Evolutionary conservation across 371 early-diverging fungal species (phyloP).

Genomic region (Chytridiales sp.): DNA sequence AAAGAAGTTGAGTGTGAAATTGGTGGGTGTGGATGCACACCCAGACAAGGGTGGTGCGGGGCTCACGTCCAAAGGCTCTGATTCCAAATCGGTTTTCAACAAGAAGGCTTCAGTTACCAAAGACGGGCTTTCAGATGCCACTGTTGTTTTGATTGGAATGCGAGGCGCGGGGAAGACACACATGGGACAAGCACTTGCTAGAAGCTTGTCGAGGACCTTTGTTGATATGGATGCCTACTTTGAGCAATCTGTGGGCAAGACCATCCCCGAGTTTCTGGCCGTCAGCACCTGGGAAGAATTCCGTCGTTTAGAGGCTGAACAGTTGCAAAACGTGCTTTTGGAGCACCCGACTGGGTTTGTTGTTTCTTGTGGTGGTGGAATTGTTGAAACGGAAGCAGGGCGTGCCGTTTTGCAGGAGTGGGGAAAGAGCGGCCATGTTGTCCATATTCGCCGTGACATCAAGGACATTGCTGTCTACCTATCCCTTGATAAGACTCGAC

Average conservation of each 20-base stretch:
- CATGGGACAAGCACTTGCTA: slow-evolving; percentile 75
- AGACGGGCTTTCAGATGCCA: slow-evolving; percentile 29
- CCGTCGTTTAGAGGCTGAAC: slow-evolving; percentile 70
- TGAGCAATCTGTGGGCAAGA: slow-evolving; percentile 62
- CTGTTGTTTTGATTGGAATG: slow-evolving; percentile 93
- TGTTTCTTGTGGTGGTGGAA: slow-evolving; percentile 94
- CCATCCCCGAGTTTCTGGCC: slow-evolving; percentile 77
- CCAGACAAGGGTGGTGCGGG: neutral
- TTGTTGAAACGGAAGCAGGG: slow-evolving; percentile 80
- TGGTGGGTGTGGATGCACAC: slow-evolving; percentile 64
- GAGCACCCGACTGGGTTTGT: slow-evolving; percentile 61
- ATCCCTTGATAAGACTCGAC: slow-evolving; percentile 75
- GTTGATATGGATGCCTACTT: slow-evolving; percentile 88
- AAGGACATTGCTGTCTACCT: slow-evolving; percentile 77
- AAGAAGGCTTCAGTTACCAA: neutral
- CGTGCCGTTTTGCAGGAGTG: slow-evolving; percentile 62
- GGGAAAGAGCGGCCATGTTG: slow-evolving; percentile 52
- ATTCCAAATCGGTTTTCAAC: no score
- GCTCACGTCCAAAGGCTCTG: slow-evolving; percentile 21
- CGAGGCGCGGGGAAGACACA: slow-evolving; percentile 95
- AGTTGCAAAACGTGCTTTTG: slow-evolving; percentile 58
- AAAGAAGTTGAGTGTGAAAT: slow-evolving; percentile 67
- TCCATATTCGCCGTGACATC: slow-evolving; percentile 82
- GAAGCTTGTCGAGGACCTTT: slow-evolving; percentile 65
- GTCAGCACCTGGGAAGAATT: slow-evolving; percentile 88